A percentile compares a stretch with the other conserved stretches of the same genome.
These are phyloP conservation scores for Phaeosphaeriaceae sp. DNA, from an alignment of 2,329 filamentous ascomycete species.

Conservation along the genomic window DNA sequence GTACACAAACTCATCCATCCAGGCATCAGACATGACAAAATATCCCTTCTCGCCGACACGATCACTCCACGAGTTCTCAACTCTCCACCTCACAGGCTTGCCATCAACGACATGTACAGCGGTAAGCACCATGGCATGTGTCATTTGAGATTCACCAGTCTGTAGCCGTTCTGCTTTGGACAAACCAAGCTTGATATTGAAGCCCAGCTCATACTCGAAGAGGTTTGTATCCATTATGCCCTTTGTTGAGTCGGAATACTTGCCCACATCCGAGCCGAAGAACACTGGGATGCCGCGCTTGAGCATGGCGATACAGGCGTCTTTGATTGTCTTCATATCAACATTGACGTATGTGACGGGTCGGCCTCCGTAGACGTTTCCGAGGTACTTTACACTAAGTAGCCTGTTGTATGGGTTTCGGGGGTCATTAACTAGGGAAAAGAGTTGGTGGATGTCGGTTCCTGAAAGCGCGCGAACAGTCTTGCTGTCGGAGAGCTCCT, in stretches of 20 bases:
- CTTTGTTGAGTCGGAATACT: slow-evolving; percentile 70
- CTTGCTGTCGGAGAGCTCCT: slow-evolving; percentile 67
- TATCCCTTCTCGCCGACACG: slow-evolving; percentile 76
- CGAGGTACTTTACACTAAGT: slow-evolving; percentile 77
- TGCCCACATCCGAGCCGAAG: slow-evolving; percentile 87
- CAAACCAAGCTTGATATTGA: slow-evolving; percentile 76
- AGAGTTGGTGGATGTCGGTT: slow-evolving; percentile 69
- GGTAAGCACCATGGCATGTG: slow-evolving; percentile 90
- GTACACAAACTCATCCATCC: slow-evolving; percentile 73
- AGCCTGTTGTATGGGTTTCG: slow-evolving; percentile 75
- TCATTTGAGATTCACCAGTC: slow-evolving; percentile 82
- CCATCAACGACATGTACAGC: slow-evolving; percentile 77
- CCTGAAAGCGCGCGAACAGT: slow-evolving; percentile 64
- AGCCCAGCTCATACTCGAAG: slow-evolving; percentile 82
- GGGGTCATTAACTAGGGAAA: slow-evolving; percentile 86
- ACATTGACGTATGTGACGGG: slow-evolving; percentile 85
- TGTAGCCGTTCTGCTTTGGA: slow-evolving; percentile 76
- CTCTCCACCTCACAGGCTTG: slow-evolving; percentile 76
- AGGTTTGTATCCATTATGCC: slow-evolving; percentile 84
- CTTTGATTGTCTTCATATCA: slow-evolving; percentile 73
- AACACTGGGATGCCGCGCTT: slow-evolving; percentile 80
- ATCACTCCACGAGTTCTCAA: slow-evolving; percentile 86
- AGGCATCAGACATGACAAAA: slow-evolving; percentile 84
- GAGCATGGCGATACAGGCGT: slow-evolving; percentile 77
- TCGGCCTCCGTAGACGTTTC: slow-evolving; percentile 79